phyloP scores from a whole-genome alignment of 2,329 filamentous ascomycete genomes.

The Penicillium sp. region DNA sequence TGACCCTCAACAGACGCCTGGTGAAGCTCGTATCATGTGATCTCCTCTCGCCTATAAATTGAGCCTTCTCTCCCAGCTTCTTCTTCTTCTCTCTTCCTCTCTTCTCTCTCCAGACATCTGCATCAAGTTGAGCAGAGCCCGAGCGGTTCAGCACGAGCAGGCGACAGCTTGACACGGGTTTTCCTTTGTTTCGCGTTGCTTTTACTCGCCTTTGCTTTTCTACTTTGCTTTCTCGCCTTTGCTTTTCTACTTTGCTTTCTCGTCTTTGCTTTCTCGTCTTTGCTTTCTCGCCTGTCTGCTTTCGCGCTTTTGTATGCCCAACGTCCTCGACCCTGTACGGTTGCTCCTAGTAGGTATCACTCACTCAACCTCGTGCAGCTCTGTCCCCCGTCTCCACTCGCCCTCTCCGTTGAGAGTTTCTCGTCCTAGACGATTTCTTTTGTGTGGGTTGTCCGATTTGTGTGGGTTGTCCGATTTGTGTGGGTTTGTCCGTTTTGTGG shows the following conservation, averaged over 20 bases:
- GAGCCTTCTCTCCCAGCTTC: background rate
- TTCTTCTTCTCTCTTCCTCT: background rate
- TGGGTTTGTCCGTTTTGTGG: background rate
- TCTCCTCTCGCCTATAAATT: slow-evolving; percentile 4
- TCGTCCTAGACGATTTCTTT: background rate
- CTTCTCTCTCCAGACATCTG: background rate
- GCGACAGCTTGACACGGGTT: too few relatives aligned
- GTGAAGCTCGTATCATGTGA: background rate
- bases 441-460: background rate
- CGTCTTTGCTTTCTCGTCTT: too few relatives aligned
- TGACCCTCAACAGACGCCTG: background rate
- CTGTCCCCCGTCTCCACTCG: background rate
- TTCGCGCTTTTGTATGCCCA: too few relatives aligned
- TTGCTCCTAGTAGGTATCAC: slow-evolving; percentile 2
- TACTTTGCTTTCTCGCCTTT: background rate
- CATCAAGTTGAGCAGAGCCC: background rate
- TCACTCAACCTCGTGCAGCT: background rate
- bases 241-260: too few relatives aligned
- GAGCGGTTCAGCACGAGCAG: slow-evolving; percentile 3
- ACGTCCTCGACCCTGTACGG: too few relatives aligned
- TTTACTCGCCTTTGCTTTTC: background rate
- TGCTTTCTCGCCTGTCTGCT: too few relatives aligned
- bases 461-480: background rate
- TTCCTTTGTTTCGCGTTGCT: background rate
- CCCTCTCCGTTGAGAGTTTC: background rate